Evolutionary conservation across 1,284 basidiomycete species (phyloP).

Genomic region (Inonotus obliquus): DNA sequence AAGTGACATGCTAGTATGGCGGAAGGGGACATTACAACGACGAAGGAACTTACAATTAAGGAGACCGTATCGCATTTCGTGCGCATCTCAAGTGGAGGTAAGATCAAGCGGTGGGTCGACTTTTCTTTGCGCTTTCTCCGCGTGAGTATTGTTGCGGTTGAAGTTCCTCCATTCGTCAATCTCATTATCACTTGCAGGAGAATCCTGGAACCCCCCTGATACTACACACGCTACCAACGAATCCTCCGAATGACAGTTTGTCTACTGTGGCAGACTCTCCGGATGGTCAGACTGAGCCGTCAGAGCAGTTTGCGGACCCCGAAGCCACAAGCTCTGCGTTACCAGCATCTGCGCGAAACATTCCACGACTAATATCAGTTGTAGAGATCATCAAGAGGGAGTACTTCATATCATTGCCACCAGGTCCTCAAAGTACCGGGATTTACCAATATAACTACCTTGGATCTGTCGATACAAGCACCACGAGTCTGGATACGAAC

Average conservation of each 20-base stretch:
- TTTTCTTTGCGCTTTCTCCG: slow-evolving; percentile 59
- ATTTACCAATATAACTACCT: slow-evolving; percentile 81
- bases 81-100: slow-evolving; percentile 61
- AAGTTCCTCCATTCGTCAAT: not conserved
- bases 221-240: slow-evolving; percentile 61
- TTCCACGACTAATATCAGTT: slow-evolving; percentile 69
- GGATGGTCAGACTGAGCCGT: slow-evolving; percentile 2
- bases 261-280: not conserved
- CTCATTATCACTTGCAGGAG: slow-evolving; percentile 36
- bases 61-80: slow-evolving; percentile 26
- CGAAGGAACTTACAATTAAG: not conserved
- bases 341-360: slow-evolving; percentile 38
- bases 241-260: slow-evolving; percentile 9
- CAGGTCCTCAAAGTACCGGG: slow-evolving; percentile 40
- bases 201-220: slow-evolving; percentile 52
- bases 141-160: slow-evolving; percentile 34
- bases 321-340: slow-evolving; percentile 8
- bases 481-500: slow-evolving; percentile 20
- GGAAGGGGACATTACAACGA: not conserved
- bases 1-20: not conserved
- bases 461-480: slow-evolving; percentile 48
- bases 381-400: slow-evolving; percentile 84
- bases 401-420: slow-evolving; percentile 50
- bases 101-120: slow-evolving; percentile 57
- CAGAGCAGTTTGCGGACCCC: slow-evolving; percentile 7